A percentile compares a stretch with the other conserved stretches of the same genome.
Evolutionary conservation across 805 yeast genomes (phyloP).

Genomic region (Candida golubevii): DNA sequence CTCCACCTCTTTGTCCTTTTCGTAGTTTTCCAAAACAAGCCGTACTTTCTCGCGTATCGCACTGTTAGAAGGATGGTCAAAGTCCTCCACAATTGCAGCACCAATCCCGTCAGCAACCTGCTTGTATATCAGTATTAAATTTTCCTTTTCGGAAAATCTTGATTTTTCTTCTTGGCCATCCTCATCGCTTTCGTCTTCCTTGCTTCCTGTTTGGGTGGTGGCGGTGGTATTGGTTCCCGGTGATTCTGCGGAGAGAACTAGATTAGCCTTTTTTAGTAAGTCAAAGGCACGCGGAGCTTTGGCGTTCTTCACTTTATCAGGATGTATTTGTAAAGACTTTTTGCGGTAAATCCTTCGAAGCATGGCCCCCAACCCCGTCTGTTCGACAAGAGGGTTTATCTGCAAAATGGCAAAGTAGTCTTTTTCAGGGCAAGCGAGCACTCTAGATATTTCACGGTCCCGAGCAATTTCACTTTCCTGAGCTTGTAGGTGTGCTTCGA

Average conservation of each 20-base stretch:
- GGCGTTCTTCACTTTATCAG: conserved; percentile 55
- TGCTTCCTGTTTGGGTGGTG: background rate
- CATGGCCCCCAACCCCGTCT: conserved; percentile 35
- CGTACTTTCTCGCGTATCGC: conserved; percentile 39
- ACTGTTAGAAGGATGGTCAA: conserved; percentile 24
- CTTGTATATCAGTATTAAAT: conserved; percentile 29
- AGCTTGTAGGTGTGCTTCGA: conserved; percentile 11
- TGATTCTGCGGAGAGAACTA: conserved; percentile 21
- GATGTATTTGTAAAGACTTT: conserved; percentile 63
- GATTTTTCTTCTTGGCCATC: background rate
- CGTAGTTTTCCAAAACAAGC: conserved; percentile 39
- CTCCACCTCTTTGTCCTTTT: conserved; percentile 26
- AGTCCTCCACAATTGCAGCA: background rate
- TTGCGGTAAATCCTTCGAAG: conserved; percentile 49
- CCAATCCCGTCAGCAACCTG: conserved; percentile 15
- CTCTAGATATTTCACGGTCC: conserved; percentile 54
- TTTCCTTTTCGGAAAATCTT: conserved; percentile 16
- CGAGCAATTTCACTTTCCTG: conserved; percentile 28
- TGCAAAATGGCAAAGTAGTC: conserved; percentile 57
- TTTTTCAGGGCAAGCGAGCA: conserved; percentile 42
- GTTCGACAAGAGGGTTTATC: conserved; percentile 28
- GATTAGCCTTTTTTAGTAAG: conserved; percentile 50
- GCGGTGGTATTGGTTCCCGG: conserved; percentile 5
- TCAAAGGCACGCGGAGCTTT: conserved; percentile 66
- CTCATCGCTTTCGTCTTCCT: conserved; percentile 1